Base-by-base conservation (phyloP, 371 early-diverging fungal genomes). In the Apophysomyces elegans region DNA sequence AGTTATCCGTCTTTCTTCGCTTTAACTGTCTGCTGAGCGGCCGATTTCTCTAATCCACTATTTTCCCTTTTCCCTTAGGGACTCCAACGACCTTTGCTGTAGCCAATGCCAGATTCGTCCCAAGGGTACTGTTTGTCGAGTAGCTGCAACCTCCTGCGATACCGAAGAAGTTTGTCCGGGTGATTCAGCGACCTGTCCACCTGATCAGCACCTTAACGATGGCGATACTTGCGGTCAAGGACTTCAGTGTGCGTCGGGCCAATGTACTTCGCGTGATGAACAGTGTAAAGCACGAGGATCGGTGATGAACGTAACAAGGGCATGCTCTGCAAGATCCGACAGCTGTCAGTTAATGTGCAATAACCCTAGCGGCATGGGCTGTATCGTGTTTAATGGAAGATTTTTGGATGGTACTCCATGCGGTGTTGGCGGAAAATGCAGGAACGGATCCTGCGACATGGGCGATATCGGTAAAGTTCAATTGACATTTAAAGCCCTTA, bases 321-420 rank as follows among this genome's bases (percentile, higher is more conserved):
- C 86, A 6, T 88, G 90, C 38, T 41, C 75, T 26, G 76, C 84
- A 12, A 73, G 74, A 39, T 70, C 72, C 8, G 80, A 81, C 9
- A 72, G 82, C 50, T 94, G 94, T 56, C 86, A 87, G 32, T 64
- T 94, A 61, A 77, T 84, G 37, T 94, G 94, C 72, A 83, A 86
- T 54, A 79, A 82, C 50, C 90, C 90, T 1, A 74, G 75, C 13
- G 64, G 77, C 2, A 58, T 76, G 36, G 72, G 67, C 0, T 95
- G 96, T 73, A 72, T 88, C 9, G 69, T 86, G n/a, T 84, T 95
- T 66, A 89, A 86, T 5, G 94, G 94, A 2, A 79, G 81, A 57
- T 96, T 95, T 68, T 71, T 93, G 18, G 96, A 97, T 67, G 98
- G 96, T 32, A 93, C 96, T 0, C 82, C 91, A 0, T 97, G 98